phyloP scores from a whole-genome alignment of 306 rosid genomes.

The Rubus parviflorus region DNA sequence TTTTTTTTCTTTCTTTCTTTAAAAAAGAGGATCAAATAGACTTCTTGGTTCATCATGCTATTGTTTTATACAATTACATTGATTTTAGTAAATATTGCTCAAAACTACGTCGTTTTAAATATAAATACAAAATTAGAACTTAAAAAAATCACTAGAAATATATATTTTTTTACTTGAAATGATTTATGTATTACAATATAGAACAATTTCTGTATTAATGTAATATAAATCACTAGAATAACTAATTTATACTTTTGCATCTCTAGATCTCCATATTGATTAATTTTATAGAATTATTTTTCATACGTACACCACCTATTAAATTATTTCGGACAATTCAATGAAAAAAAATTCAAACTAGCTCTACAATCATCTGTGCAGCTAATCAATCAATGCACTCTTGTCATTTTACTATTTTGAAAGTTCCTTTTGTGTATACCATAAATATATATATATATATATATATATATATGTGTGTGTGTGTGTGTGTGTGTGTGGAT shows the following conservation, averaged over 20 bases:
- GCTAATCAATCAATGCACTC: neutral
- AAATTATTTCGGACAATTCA: constrained; percentile 11
- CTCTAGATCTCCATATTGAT: neutral
- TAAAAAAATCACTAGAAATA: too few relatives aligned
- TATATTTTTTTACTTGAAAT: too few relatives aligned
- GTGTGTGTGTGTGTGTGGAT: too few relatives aligned
- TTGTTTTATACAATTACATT: neutral
- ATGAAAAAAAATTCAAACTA: neutral
- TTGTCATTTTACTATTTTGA: constrained; percentile 21
- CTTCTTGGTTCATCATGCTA: too few relatives aligned
- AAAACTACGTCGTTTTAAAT: neutral
- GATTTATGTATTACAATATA: too few relatives aligned
- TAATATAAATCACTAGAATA: neutral
- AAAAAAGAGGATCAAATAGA: too few relatives aligned
- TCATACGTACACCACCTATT: neutral
- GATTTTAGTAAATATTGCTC: neutral
- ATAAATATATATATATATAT: constrained; percentile 22
- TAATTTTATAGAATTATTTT: neutral
- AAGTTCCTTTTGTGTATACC: constrained; percentile 8
- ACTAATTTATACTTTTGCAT: neutral
- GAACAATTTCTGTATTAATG: neutral
- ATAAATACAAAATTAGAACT: neutral
- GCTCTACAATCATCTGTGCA: constrained; percentile 2
- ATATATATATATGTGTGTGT: too few relatives aligned
- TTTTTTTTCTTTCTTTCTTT: too few relatives aligned